These are phyloP conservation scores for Colletotrichum chlorophyti DNA, from an alignment of 2,329 filamentous ascomycete genomes.

Conservation along the genomic window DNA sequence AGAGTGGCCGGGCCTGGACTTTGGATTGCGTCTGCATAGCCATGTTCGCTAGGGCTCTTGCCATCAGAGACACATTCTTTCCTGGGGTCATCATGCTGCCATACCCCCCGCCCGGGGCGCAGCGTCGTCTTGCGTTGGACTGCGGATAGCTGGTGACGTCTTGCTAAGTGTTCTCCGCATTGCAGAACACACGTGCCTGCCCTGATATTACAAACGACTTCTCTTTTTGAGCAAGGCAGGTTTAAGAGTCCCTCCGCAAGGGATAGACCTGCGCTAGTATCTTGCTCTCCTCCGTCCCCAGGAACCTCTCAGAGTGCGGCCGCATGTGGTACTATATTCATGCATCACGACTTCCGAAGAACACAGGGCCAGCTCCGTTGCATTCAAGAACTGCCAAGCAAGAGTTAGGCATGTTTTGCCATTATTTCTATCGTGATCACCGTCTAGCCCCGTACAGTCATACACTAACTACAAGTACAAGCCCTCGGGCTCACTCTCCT, in stretches of 20 bases:
- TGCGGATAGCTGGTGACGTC: neutral
- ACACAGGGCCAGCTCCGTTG: too few relatives aligned
- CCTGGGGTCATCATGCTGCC: neutral
- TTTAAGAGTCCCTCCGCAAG: too few relatives aligned
- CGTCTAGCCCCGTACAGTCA: conserved; percentile 6
- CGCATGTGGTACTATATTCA: too few relatives aligned
- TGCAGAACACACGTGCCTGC: neutral
- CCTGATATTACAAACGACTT: neutral
- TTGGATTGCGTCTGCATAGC: too few relatives aligned
- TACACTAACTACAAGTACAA: conserved; percentile 82
- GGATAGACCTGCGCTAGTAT: too few relatives aligned
- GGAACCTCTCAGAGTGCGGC: neutral
- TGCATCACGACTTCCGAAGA: too few relatives aligned
- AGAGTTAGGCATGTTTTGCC: conserved; percentile 16
- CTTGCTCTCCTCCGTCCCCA: too few relatives aligned
- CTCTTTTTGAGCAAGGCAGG: neutral
- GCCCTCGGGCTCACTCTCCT: conserved; percentile 96
- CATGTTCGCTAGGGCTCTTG: too few relatives aligned
- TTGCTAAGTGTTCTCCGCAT: neutral
- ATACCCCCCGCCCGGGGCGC: neutral
- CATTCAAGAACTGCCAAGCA: too few relatives aligned
- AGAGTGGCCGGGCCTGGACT: too few relatives aligned
- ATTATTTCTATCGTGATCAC: conserved; percentile 25
- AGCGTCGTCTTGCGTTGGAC: neutral
- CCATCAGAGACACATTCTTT: too few relatives aligned